These are phyloP conservation scores for Macrophomina tecta DNA, from an alignment of 2,329 filamentous ascomycete species.

Conservation along the genomic window DNA sequence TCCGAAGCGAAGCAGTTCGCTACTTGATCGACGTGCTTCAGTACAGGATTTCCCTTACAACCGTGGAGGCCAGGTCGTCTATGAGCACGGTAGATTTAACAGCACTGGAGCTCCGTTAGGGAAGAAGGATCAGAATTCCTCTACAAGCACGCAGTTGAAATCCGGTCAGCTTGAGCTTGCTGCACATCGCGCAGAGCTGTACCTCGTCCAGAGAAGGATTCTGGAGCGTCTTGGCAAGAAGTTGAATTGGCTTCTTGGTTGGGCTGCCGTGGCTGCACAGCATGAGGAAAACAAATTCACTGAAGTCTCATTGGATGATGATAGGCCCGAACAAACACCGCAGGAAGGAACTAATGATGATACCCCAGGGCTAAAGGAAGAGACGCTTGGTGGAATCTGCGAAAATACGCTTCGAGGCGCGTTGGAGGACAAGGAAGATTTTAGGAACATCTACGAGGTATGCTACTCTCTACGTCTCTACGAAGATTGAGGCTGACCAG, in stretches of 20 bases:
- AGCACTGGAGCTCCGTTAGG: conserved; percentile 8
- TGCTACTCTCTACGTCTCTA: neutral
- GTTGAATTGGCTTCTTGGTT: conserved; percentile 77
- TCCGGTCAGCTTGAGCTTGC: conserved; percentile 81
- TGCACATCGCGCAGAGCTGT: conserved; percentile 80
- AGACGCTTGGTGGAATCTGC: conserved; percentile 38
- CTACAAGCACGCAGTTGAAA: conserved; percentile 34
- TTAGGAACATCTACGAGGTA: conserved; percentile 50
- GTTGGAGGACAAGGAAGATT: conserved; percentile 44
- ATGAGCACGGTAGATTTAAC: conserved; percentile 47
- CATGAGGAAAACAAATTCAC: conserved; percentile 38
- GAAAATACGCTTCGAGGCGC: conserved; percentile 40
- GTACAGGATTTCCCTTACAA: conserved; percentile 43
- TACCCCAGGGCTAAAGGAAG: conserved; percentile 18
- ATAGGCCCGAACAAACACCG: conserved; percentile 15
- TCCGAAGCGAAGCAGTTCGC: conserved; percentile 68
- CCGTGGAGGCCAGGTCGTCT: conserved; percentile 44
- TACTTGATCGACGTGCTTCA: conserved; percentile 48
- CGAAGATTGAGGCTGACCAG: conserved; percentile 27
- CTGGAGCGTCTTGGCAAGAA: conserved; percentile 76
- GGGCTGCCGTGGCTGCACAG: conserved; percentile 55
- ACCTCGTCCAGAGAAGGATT: conserved; percentile 78
- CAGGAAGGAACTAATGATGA: conserved; percentile 31
- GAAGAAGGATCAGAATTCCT: conserved; percentile 3
- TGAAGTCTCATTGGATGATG: conserved; percentile 46